Conservation (phyloP, 1,139 yeast species). For the Wickerhamiella pararugosa region DNA sequence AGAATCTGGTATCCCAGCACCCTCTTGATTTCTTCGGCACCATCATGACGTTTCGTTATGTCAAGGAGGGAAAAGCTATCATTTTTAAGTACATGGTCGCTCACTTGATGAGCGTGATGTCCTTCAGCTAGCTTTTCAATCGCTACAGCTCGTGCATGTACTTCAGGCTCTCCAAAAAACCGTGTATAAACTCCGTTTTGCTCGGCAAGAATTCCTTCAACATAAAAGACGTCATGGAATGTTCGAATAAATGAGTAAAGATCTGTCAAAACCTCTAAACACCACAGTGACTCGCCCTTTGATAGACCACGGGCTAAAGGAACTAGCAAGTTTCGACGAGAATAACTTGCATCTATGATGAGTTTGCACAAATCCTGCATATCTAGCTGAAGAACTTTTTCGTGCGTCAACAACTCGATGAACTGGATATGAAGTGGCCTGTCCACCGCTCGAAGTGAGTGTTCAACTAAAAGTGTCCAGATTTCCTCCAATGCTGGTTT, state of each 20-base stretch:
- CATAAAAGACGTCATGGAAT: slow-evolving; percentile 38
- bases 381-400: background rate
- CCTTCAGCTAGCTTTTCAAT: slow-evolving; percentile 20
- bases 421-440: slow-evolving; percentile 43
- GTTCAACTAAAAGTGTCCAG: slow-evolving; percentile 47
- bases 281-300: slow-evolving; percentile 14
- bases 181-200: slow-evolving; percentile 30
- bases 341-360: slow-evolving; percentile 31
- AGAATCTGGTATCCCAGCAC: slow-evolving; percentile 42
- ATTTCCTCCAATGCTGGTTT: slow-evolving; percentile 18
- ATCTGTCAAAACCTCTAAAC: slow-evolving; percentile 28
- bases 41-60: slow-evolving; percentile 45
- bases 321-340: slow-evolving; percentile 61
- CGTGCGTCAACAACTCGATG: slow-evolving; percentile 33
- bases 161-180: slow-evolving; percentile 48
- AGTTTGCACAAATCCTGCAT: slow-evolving; percentile 9
- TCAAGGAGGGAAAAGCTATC: slow-evolving; percentile 32
- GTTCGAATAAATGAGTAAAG: slow-evolving; percentile 39
- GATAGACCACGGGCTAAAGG: slow-evolving; percentile 25
- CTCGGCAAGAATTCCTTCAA: slow-evolving; percentile 31
- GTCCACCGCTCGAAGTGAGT: slow-evolving; percentile 52
- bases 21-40: slow-evolving; percentile 54
- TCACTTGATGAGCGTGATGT: slow-evolving; percentile 27
- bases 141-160: slow-evolving; percentile 35
- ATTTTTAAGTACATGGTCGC: slow-evolving; percentile 31